Base-by-base conservation (phyloP, 305 asterid species). In the Euphrasia arctica region DNA sequence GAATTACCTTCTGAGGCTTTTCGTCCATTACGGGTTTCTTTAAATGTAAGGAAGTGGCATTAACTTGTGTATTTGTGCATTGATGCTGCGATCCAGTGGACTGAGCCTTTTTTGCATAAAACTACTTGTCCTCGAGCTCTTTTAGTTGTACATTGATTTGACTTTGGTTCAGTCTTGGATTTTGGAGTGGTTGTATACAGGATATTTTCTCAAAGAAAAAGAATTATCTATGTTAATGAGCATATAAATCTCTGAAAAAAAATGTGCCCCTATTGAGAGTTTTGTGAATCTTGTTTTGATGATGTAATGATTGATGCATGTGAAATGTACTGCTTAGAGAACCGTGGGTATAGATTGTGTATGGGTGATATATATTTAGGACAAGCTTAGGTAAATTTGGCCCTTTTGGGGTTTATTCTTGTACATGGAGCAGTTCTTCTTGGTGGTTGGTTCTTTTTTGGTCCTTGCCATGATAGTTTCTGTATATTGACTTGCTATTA, bases 1-100 rank as follows among this genome's bases (percentile, higher is more conserved):
- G 99, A 94, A 80, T 82, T 93, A 39, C 99, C 99, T 72, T 80
- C 95, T 12, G 97, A 90, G 80, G 96, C 97, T 72, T 86, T 94
- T 75, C 85, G 89, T 72, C 84, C 95, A 4, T 78, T 94, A 15
- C 88, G 95, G 31, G 85, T 86, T 78, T 94, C 99, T 69, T 74
- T 94, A 72, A 90, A 81, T 81, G 99, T 94, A 82, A 81, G 95
- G 73, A 45, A 65, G 72, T 58, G 60, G 63, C 12, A 59, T 55
- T 70, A 50, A 50, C 60, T 72, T 56, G 42, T 42, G 57, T 25
- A 51, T 22, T 47, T 67, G 59, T 67, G 71, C 60, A 43, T 39
- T 52, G 36, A 14, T 42, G 43, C 43, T 6, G 43, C 43, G 11
- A 9, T 54, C 50, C 15, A 25, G 57, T 14, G 36, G 54, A 48